phyloP scores from a whole-genome alignment of 768 basidiomycete genomes.

The Clavulina sp. region DNA sequence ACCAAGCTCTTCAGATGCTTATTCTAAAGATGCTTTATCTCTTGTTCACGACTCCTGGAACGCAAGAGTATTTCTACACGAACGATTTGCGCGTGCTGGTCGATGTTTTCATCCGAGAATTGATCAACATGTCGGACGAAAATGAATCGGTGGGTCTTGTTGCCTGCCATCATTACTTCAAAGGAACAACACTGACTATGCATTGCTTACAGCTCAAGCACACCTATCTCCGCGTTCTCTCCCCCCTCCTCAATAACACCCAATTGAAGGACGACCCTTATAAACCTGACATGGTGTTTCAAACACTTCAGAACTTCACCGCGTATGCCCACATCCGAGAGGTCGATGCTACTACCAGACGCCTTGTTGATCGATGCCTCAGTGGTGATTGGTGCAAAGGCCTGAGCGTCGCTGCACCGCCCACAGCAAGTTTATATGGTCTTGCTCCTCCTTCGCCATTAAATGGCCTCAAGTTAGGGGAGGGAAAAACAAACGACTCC shows the following conservation, averaged over 20 bases:
- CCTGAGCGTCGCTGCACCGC: background rate
- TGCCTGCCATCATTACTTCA: background rate
- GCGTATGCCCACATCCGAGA: conserved; percentile 62
- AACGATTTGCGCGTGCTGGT: conserved; percentile 93
- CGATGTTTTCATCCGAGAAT: conserved; percentile 92
- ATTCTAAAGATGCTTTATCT: conserved; percentile 90
- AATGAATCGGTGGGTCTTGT: conserved; percentile 80
- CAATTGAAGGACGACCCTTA: conserved; percentile 74
- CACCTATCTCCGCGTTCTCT: conserved; percentile 90
- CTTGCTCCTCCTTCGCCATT: background rate
- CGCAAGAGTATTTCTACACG: conserved; percentile 93
- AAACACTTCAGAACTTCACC: conserved; percentile 59
- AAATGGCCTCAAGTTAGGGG: background rate
- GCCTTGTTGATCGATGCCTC: conserved; percentile 84
- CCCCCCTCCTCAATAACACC: conserved; percentile 87
- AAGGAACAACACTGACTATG: background rate
- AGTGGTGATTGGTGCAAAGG: conserved; percentile 74
- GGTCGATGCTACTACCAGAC: conserved; percentile 68
- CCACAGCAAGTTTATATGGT: background rate
- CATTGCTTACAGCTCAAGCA: conserved; percentile 45
- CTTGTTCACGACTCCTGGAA: conserved; percentile 82
- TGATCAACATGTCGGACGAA: conserved; percentile 83
- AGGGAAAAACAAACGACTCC: background rate
- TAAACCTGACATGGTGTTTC: conserved; percentile 80
- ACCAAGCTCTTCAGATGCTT: conserved; percentile 84